Conservation (phyloP, 139 green algal species). For the Auxenochlorella pyrenoidosa region DNA sequence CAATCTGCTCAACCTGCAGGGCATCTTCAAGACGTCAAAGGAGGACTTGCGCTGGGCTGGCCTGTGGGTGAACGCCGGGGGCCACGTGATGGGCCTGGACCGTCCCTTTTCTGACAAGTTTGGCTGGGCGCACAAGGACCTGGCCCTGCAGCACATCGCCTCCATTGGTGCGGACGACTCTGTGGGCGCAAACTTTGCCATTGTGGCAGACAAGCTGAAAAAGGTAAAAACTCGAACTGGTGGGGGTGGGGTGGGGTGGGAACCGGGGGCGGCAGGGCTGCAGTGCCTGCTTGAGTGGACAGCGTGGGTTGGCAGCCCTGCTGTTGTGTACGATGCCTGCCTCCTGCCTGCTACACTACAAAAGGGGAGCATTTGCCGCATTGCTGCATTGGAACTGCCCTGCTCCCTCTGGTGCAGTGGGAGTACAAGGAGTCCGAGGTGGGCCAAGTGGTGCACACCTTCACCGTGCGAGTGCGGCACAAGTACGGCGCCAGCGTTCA, state of each 20-base stretch:
- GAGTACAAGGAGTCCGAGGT: neutral
- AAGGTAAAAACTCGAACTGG: neutral
- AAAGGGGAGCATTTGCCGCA: too few species aligned
- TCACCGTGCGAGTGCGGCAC: neutral
- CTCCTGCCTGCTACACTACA: too few species aligned
- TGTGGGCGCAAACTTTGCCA: neutral
- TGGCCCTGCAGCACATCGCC: neutral
- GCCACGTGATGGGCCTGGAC: slow-evolving; percentile 25
- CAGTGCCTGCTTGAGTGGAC: too few species aligned
- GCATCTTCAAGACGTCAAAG: neutral
- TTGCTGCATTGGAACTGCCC: too few species aligned
- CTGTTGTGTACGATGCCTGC: too few species aligned
- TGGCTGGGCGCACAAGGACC: slow-evolving; percentile 3
- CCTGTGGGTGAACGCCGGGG: neutral
- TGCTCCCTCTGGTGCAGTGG: neutral
- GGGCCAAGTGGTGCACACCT: neutral
- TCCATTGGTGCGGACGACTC: neutral
- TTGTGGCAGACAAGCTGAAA: neutral
- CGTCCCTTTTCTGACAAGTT: neutral
- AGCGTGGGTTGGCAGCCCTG: too few species aligned
- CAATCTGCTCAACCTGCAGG: neutral
- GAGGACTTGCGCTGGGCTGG: neutral
- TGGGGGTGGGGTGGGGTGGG: too few species aligned
- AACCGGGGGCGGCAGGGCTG: too few species aligned
- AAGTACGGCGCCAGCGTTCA: neutral